phyloP scores from a whole-genome alignment of 371 early-diverging fungal genomes.

The Mortierella sp. region DNA sequence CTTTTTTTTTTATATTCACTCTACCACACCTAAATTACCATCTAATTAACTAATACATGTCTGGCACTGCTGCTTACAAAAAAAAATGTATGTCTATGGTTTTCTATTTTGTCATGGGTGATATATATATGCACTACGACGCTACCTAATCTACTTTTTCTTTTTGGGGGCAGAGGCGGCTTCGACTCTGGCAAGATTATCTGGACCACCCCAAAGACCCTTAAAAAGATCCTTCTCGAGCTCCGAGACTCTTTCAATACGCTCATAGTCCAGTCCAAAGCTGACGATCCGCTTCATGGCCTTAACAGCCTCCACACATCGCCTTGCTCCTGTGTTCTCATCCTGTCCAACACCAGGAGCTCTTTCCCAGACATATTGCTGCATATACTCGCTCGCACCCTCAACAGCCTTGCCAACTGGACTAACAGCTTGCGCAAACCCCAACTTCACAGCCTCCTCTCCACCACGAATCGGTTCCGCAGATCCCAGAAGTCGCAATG shows the following conservation, averaged over 20 bases:
- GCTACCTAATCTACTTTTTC: constrained; percentile 1
- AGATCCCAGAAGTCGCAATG: constrained; percentile 65
- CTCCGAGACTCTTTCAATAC: constrained; percentile 41
- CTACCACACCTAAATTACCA: not conserved
- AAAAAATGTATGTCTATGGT: not conserved
- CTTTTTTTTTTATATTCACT: not conserved
- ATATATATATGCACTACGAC: not conserved
- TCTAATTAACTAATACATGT: not conserved
- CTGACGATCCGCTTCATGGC: constrained; percentile 51
- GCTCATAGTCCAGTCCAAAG: constrained; percentile 37
- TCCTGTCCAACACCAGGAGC: constrained; percentile 1
- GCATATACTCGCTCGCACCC: constrained; percentile 47
- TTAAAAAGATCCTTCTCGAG: constrained; percentile 54
- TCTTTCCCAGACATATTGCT: constrained; percentile 49
- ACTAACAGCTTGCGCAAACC: constrained; percentile 60
- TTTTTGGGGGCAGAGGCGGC: constrained; percentile 33
- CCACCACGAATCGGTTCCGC: constrained; percentile 60
- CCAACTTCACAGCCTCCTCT: constrained; percentile 50
- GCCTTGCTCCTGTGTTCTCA: constrained; percentile 16
- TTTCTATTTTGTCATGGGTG: constrained; percentile 2
- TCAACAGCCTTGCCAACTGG: constrained; percentile 46
- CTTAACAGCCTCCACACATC: constrained; percentile 45
- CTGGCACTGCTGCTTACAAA: not conserved
- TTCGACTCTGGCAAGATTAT: constrained; percentile 48
- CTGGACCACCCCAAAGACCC: constrained; percentile 48